Conservation (phyloP, 805 yeast genomes). For the Ogataea pilisensis region DNA sequence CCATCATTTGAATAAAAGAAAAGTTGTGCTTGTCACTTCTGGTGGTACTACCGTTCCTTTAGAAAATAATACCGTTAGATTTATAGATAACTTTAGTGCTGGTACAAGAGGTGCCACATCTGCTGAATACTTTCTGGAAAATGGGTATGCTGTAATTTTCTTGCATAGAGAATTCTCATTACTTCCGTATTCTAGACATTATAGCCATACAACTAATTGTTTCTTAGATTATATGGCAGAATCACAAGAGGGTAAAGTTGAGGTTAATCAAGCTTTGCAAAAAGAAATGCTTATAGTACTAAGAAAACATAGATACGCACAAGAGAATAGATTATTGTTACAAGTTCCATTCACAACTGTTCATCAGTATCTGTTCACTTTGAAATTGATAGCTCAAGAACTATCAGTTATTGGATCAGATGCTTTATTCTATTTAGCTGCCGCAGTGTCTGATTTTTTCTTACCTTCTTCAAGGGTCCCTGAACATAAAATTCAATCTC, state of each 20-base stretch:
- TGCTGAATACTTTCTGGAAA: conserved; percentile 83
- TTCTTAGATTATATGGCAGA: conserved; percentile 78
- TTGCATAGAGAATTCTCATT: conserved; percentile 89
- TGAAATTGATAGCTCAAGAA: conserved; percentile 59
- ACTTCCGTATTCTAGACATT: conserved; percentile 88
- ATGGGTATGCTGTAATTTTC: conserved; percentile 89
- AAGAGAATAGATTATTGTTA: conserved; percentile 49
- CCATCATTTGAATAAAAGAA: conserved; percentile 43
- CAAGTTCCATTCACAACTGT: conserved; percentile 90
- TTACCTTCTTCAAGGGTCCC: conserved; percentile 82
- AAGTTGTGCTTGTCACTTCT: conserved; percentile 79
- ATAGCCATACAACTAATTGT: conserved; percentile 77
- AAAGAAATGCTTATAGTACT: conserved; percentile 57
- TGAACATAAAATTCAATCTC: conserved; percentile 91
- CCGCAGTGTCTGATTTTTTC: conserved; percentile 97
- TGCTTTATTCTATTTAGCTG: conserved; percentile 85
- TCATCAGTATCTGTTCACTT: conserved; percentile 85
- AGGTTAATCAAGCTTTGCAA: conserved; percentile 57
- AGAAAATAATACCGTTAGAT: conserved; percentile 94
- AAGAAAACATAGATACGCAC: conserved; percentile 50
- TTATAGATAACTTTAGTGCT: conserved; percentile 94
- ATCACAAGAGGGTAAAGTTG: conserved; percentile 45
- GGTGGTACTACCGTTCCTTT: conserved; percentile 99
- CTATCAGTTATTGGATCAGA: conserved; percentile 50
- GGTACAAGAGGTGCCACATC: conserved; percentile 98